A percentile compares a stretch with the other conserved stretches of the same genome.
phyloP scores from a whole-genome alignment of 192 early-diverging fungal species.

The Coemansia sp. region DNA sequence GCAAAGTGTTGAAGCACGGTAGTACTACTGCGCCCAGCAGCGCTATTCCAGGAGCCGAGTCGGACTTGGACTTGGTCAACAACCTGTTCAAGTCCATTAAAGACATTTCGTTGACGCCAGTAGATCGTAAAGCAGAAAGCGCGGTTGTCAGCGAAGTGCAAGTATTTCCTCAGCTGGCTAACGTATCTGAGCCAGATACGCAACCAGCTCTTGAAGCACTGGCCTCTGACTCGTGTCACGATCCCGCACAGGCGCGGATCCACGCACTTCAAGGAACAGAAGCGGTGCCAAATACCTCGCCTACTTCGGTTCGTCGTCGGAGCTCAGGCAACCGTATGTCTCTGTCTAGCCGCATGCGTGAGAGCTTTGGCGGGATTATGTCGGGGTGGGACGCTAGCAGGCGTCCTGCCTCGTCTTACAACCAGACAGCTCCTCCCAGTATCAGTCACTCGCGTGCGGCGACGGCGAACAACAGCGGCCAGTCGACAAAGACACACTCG shows the following conservation, averaged over 20 bases:
- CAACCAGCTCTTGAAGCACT: not conserved
- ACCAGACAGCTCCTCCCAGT: conserved; percentile 48
- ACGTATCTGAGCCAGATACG: not conserved
- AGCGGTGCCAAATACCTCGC: conserved; percentile 7
- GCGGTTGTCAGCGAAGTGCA: conserved; percentile 1
- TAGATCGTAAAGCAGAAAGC: not conserved
- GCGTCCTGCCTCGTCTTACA: conserved; percentile 19
- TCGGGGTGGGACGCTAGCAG: conserved; percentile 40
- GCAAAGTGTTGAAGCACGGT: not conserved
- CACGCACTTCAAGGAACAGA: not conserved
- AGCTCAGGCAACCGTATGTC: conserved; percentile 28
- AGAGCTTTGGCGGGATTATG: conserved; percentile 45
- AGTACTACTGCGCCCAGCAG: not conserved
- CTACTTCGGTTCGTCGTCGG: conserved; percentile 13
- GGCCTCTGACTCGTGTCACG: not conserved
- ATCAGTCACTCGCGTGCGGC: conserved; percentile 36
- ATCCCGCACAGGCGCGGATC: not conserved
- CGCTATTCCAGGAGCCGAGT: not conserved
- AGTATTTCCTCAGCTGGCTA: conserved; percentile 7
- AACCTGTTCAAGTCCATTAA: conserved; percentile 48
- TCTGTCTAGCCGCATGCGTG: conserved; percentile 54
- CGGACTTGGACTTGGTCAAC: conserved; percentile 32
- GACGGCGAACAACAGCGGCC: conserved; percentile 48
- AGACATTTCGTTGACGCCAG: conserved; percentile 25
- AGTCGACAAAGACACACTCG: conserved; percentile 50